Evolutionary conservation across 768 basidiomycete species (phyloP).

Genomic region (Clavulina sp.): DNA sequence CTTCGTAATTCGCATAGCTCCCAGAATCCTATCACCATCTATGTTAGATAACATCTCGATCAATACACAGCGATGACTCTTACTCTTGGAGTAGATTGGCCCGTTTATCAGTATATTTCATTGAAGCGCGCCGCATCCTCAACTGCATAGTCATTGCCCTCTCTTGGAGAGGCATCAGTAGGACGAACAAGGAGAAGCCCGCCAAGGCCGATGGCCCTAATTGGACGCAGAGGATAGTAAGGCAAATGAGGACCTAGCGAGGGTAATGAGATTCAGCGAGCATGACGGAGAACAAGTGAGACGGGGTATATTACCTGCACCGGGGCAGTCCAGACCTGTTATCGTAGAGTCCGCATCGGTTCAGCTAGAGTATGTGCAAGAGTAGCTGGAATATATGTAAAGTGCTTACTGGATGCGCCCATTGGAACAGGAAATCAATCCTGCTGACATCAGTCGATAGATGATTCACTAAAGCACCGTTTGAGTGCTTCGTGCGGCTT

Average conservation of each 20-base stretch:
- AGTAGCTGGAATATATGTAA: background rate
- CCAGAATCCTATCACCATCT: conserved; percentile 23
- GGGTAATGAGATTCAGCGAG: too few relatives aligned
- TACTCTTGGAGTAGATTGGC: conserved; percentile 44
- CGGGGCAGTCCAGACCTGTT: too few relatives aligned
- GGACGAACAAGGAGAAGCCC: conserved; percentile 47
- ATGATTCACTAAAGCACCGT: conserved; percentile 41
- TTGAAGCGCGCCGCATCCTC: conserved; percentile 32
- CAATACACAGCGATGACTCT: background rate
- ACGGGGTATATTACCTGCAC: too few relatives aligned
- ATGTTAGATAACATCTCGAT: background rate
- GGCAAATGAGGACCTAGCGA: conserved; percentile 6
- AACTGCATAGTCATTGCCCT: conserved; percentile 44
- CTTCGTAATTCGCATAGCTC: conserved; percentile 17
- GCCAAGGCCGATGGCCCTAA: conserved; percentile 54
- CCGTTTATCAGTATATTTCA: conserved; percentile 45
- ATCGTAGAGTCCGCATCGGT: too few relatives aligned
- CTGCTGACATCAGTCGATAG: conserved; percentile 44
- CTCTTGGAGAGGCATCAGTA: conserved; percentile 46
- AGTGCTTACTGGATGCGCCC: background rate
- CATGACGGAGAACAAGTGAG: too few relatives aligned
- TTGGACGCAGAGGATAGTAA: conserved; percentile 18
- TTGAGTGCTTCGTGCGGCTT: conserved; percentile 43
- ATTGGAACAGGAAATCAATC: background rate
- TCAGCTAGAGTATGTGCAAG: background rate